phyloP scores from a whole-genome alignment of 23 red algal genomes.

The Cyanidioschyzon merolae region DNA sequence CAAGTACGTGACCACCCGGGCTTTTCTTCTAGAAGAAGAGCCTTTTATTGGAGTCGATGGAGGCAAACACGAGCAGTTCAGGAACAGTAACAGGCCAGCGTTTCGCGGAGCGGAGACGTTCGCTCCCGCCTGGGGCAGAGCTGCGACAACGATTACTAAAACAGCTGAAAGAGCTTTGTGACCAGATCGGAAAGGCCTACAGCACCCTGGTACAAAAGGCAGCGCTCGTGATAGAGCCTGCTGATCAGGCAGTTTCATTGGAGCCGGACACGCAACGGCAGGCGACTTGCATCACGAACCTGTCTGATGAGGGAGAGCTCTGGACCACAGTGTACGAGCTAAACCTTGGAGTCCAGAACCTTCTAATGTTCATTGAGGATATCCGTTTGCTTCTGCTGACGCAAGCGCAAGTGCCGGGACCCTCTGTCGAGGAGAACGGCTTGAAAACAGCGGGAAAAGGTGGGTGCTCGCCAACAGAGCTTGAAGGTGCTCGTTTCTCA shows the following conservation, averaged over 20 bases:
- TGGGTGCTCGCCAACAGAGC: too few relatives aligned
- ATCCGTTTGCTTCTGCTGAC: neutral
- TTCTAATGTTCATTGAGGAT: neutral
- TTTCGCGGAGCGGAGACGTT: neutral
- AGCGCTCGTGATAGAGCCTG: too few relatives aligned
- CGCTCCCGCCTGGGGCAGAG: neutral
- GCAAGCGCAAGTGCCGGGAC: neutral
- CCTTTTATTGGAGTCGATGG: too few relatives aligned
- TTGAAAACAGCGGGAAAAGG: too few relatives aligned
- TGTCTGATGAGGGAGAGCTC: neutral
- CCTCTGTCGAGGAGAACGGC: too few relatives aligned
- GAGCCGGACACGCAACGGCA: neutral
- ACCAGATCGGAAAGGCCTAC: neutral
- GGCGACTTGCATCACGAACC: neutral
- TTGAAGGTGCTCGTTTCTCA: too few relatives aligned
- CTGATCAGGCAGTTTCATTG: neutral
- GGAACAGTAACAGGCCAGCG: too few relatives aligned
- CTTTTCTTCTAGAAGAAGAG: too few relatives aligned
- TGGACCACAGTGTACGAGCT: neutral
- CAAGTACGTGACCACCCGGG: too few relatives aligned
- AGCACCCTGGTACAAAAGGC: neutral
- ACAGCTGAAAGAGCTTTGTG: neutral
- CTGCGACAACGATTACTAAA: neutral
- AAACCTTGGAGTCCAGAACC: neutral
- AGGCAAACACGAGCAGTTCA: too few relatives aligned